phyloP scores from a whole-genome alignment of 306 rosid genomes.

The Quercus glauca region DNA sequence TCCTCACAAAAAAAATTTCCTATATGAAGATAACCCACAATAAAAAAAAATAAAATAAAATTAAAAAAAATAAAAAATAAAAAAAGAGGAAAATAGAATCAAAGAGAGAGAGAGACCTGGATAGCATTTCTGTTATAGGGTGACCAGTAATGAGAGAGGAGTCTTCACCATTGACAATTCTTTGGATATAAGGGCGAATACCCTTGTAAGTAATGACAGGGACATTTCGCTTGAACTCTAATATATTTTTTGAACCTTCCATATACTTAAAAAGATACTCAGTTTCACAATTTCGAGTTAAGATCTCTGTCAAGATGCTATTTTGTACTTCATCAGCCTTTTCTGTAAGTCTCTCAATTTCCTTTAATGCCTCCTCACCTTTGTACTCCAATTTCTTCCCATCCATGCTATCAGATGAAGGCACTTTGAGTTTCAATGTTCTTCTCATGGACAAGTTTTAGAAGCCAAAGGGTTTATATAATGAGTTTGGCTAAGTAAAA shows the following conservation, averaged over 20 bases:
- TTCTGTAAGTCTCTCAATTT: slow-evolving; percentile 73
- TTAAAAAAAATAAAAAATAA: not conserved
- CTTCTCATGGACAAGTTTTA: slow-evolving; percentile 33
- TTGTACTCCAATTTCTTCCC: slow-evolving; percentile 86
- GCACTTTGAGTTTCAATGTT: slow-evolving; percentile 1
- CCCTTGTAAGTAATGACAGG: slow-evolving; percentile 58
- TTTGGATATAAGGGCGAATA: slow-evolving; percentile 59
- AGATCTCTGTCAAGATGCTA: slow-evolving; percentile 56
- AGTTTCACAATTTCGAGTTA: slow-evolving; percentile 55
- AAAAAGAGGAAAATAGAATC: not conserved
- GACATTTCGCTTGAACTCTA: slow-evolving; percentile 52
- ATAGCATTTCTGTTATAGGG: slow-evolving; percentile 72
- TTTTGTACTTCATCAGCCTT: slow-evolving; percentile 69
- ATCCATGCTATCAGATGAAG: slow-evolving; percentile 43
- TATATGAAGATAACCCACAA: not conserved
- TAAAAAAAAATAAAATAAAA: not conserved
- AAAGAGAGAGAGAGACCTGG: slow-evolving; percentile 48
- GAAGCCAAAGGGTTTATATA: slow-evolving; percentile 32
- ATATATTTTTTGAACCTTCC: slow-evolving; percentile 31
- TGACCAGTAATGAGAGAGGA: slow-evolving; percentile 81
- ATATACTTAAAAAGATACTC: slow-evolving; percentile 66
- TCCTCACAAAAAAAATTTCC: not conserved
- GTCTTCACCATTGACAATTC: slow-evolving; percentile 75
- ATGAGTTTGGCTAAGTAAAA: slow-evolving; percentile 19
- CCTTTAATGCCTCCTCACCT: slow-evolving; percentile 77